Evolutionary conservation across 495 filamentous ascomycete genomes (phyloP), one percentile per base, ranked within the genome.

Genomic region (Hypoxylon fuscum): DNA sequence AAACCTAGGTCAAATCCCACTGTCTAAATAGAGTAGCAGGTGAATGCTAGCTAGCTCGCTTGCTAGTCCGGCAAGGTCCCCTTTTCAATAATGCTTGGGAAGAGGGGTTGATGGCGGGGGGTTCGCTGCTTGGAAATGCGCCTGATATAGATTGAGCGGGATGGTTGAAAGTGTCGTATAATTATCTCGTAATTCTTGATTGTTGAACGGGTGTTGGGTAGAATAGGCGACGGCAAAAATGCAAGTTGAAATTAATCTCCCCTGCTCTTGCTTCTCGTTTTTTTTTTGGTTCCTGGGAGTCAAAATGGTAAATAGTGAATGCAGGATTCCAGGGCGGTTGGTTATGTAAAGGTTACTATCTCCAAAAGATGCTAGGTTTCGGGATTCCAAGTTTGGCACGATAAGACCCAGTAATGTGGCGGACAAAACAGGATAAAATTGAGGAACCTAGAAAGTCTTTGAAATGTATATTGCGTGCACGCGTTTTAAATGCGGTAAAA

Each of bases 351-450:
- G 44, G 47, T 22, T 32, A 45, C 40, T 65, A 44, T 59, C 44
- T 59, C n/a, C 31, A 45, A 65, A 51, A 27, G 32, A 23, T 15
- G 34, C 35, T 25, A 37, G 5, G 37, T 62, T 37, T 50, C 55
- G 62, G 62, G 41, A 65, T 65, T 32, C 62, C 55, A 21, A 56
- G 51, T 55, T 65, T 56, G 55, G 62, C 50, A 59, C 34, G 17
- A 64, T 29, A 48, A 32, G n/a, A 22, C 25, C 46, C 37, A 47
- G 23, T 27, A 29, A 48, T n/a, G 41, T 31, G 44, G 37, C 25
- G 40, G 55, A 61, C 15, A 56, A 61, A 61, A 46, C 46, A 46
- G 49, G 53, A 58, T 49, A 48, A 59, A 58, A 45, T 18, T n/a
- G n/a, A 22, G 35, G 34, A 18, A 47, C 27, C 40, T 11, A 29